Base-by-base conservation (phyloP, 208 protist species). In the Wallacemonas rigidus region DNA sequence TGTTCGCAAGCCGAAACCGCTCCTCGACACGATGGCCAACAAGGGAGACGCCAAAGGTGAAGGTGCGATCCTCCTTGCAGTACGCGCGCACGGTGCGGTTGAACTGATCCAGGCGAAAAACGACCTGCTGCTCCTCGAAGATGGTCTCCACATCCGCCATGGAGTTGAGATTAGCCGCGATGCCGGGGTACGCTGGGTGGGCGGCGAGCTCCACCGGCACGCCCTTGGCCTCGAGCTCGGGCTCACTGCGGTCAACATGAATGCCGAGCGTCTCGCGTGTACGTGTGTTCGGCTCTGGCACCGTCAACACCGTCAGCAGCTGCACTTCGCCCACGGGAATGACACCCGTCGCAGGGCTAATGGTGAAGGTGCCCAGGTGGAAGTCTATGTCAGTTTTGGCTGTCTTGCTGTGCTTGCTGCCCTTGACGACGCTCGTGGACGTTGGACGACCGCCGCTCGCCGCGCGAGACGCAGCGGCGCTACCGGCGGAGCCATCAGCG, bases 111-210 rank as follows among this genome's bases (percentile, higher is more conserved):
- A 98, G 84, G 41, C 85, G 85, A 63, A 81, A 83, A 15, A 98
- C 90, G 11, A 98, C 84, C 67, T 95, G 87, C 87, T 99, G 98
- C 88, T 99, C 98, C 85, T 99, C 98, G 77, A 99, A 99, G 68
- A 99, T 98, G 35, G 85, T 94, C 62, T 97, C 92, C 36, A 97
- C 81, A 54, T 96, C 92, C 6, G 82, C 69, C 45, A 61, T 70
- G 35, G 88, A 90, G 8, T 85, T 75, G 57, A 98, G 87, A 76
- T 99, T 89, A n/a, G 76, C 75, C 9, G 89, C 91, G 73, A 98
- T 97, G 41, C 95, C 96, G 17, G 98, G 97, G 15, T 95, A 88
- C 67, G 97, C 98, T 17, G 89, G 88, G 71, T 98, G 96, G 26
- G 91, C 98, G 36, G 82, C 76, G 50, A 99, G 86, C 73, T 98